Evolutionary conservation across 1,139 yeast genomes (phyloP).

Genomic region (Yamadazyma triangularis): DNA sequence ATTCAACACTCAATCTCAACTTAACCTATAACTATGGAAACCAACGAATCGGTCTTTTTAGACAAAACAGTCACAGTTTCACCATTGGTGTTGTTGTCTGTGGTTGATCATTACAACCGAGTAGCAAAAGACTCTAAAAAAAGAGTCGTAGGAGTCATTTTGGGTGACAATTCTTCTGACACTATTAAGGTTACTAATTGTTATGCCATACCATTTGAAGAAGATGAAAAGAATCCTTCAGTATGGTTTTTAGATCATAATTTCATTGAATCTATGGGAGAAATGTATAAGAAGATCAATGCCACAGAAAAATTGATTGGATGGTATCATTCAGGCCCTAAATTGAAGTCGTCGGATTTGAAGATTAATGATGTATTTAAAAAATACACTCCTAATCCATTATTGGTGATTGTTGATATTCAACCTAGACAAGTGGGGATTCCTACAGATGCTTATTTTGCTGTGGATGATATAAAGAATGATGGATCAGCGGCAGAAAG

Average conservation of each 20-base stretch:
- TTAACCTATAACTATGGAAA: no score
- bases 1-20: no score
- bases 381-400: constrained; percentile 76
- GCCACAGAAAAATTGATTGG: constrained; percentile 96
- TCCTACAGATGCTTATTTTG: constrained; percentile 93
- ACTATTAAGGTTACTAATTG: constrained; percentile 67
- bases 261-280: constrained; percentile 93
- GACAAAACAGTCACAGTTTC: constrained; percentile 82
- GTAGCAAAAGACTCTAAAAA: constrained; percentile 64
- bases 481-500: constrained; percentile 95
- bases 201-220: constrained; percentile 93
- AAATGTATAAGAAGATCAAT: constrained; percentile 95
- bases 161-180: constrained; percentile 71
- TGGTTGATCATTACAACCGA: constrained; percentile 92
- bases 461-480: constrained; percentile 92
- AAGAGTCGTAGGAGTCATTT: constrained; percentile 89
- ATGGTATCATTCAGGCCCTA: constrained; percentile 99
- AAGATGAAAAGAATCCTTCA: constrained; percentile 86
- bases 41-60: constrained; percentile 34
- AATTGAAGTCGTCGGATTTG: constrained; percentile 80
- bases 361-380: constrained; percentile 87
- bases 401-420: constrained; percentile 87
- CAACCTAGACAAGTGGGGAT: constrained; percentile 78
- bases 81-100: constrained; percentile 89
- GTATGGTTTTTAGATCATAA: constrained; percentile 98